Evolutionary conservation across 1,139 yeast species (phyloP).

Genomic region (Lodderomyces parapsilosis): DNA sequence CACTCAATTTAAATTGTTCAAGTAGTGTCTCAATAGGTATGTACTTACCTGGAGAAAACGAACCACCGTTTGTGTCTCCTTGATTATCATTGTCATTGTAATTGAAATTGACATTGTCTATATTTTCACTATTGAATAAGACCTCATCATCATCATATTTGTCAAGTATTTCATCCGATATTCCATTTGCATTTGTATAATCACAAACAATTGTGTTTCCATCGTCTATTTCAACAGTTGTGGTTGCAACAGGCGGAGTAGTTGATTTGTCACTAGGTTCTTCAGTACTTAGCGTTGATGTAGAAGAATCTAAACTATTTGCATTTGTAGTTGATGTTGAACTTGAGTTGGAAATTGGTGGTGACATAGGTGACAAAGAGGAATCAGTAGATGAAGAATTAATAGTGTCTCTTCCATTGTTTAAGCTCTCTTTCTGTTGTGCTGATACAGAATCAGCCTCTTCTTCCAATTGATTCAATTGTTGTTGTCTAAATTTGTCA

Average conservation of each 20-base stretch:
- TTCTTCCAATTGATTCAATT: conserved; percentile 22
- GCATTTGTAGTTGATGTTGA: background rate
- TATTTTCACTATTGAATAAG: conserved; percentile 8
- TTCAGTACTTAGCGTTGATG: background rate
- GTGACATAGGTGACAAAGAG: background rate
- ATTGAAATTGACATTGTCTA: conserved; percentile 10
- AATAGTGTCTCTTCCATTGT: background rate
- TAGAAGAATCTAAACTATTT: background rate
- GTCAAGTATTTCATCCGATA: background rate
- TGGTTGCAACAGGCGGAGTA: background rate
- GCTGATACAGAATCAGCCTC: background rate
- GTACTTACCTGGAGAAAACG: conserved; percentile 13
- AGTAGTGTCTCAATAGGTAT: conserved; percentile 29
- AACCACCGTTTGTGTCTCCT: conserved; percentile 7
- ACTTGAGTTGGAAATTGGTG: background rate
- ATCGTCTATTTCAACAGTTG: background rate
- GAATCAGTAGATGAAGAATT: background rate
- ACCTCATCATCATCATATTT: background rate
- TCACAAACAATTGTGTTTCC: background rate
- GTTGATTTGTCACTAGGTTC: background rate
- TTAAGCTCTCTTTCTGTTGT: background rate
- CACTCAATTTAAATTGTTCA: conserved; percentile 3
- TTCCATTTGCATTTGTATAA: background rate
- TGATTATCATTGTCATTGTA: conserved; percentile 5
- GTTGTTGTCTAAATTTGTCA: conserved; percentile 25